Base-by-base conservation (phyloP, 2,329 filamentous ascomycete genomes). In the Epichloe hybrida region DNA sequence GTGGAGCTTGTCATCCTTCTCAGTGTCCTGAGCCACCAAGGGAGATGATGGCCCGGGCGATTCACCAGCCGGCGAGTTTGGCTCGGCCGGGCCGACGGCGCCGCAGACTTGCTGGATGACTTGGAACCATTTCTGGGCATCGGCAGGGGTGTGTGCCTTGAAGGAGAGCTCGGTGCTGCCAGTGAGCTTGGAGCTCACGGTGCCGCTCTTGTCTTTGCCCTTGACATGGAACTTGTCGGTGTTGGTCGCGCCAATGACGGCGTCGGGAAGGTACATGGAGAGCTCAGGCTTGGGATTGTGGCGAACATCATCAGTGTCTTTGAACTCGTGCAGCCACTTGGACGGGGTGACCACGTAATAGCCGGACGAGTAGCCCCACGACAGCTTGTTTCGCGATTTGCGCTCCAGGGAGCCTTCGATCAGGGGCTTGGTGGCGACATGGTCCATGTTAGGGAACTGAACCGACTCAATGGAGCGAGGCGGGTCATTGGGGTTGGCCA, bases 271-370 rank as follows among this genome's bases (percentile, higher is more conserved):
- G 67, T 91, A 97, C 57, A 98, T 80, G 13, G 86, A 93, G 40
- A 93, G 73, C 65, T 98, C 91, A 0, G 93, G 91, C 51, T 78
- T 75, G 9, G 88, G 88, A 54, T 95, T 88, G 60, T 80, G 70
- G 46, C 76, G 74, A 48, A 76, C 58, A 61, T 81, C 77, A 61
- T 97, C 91, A 63, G 87, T 85, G 62, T 94, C 89, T 70, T 95
- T 95, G 76, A 95, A 98, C 68, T 96, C 90, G 71, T 98, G 93
- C 52, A 98, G 71, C 70, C 84, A 98, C 62, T 87, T 88, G 52
- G 86, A 79, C 0, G 88, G 86, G 0, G 89, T 95, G 46, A 97
- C 81, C 51, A 93, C 91, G 64, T 95, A 98, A 74, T 94, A 95
- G 51, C 79, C 81, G 0, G 86, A 80, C 55, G 81, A 83, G 68